Percentiles rank a stretch among this genome's conserved stretches.
These are phyloP conservation scores for Phytophthora nicotianae DNA, from an alignment of 352 stramenopile species.

Conservation along the genomic window DNA sequence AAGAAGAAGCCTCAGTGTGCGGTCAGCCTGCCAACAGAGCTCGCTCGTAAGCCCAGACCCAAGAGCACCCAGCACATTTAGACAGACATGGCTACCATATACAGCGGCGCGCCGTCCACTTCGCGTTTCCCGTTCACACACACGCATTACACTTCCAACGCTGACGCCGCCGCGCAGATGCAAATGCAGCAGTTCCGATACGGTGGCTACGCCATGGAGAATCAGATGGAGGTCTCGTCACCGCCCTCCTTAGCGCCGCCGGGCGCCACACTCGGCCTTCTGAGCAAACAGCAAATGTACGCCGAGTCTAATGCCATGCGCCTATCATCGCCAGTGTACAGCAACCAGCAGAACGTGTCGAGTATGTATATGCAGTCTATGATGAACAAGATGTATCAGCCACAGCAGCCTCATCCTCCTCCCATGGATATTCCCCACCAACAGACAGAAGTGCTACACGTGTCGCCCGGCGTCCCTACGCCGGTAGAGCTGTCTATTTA, in stretches of 20 bases:
- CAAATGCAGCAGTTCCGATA: slow-evolving; percentile 71
- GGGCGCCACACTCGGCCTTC: slow-evolving; percentile 43
- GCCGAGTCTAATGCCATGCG: slow-evolving; percentile 29
- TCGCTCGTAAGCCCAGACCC: neutral
- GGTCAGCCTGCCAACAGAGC: neutral
- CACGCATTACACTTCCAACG: slow-evolving; percentile 70
- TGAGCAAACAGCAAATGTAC: slow-evolving; percentile 45
- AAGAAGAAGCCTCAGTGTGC: neutral
- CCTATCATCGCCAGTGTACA: slow-evolving; percentile 37
- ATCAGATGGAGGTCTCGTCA: slow-evolving; percentile 38
- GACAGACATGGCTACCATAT: slow-evolving; percentile 67
- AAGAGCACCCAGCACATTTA: neutral
- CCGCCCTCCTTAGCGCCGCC: slow-evolving; percentile 45
- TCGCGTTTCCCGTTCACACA: slow-evolving; percentile 69
- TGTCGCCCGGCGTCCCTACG: slow-evolving; percentile 73
- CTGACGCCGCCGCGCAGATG: slow-evolving; percentile 46
- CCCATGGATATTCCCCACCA: slow-evolving; percentile 34
- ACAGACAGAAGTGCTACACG: slow-evolving; percentile 57
- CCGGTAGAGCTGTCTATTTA: slow-evolving; percentile 85
- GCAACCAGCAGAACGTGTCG: slow-evolving; percentile 32
- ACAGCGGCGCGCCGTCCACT: slow-evolving; percentile 59
- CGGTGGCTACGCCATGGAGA: slow-evolving; percentile 46
- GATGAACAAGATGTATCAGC: slow-evolving; percentile 68
- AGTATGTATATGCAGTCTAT: slow-evolving; percentile 68
- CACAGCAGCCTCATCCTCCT: slow-evolving; percentile 58